Evolutionary conservation across 2,329 filamentous ascomycete species (phyloP).

Genomic region (Penicillium digitatum): DNA sequence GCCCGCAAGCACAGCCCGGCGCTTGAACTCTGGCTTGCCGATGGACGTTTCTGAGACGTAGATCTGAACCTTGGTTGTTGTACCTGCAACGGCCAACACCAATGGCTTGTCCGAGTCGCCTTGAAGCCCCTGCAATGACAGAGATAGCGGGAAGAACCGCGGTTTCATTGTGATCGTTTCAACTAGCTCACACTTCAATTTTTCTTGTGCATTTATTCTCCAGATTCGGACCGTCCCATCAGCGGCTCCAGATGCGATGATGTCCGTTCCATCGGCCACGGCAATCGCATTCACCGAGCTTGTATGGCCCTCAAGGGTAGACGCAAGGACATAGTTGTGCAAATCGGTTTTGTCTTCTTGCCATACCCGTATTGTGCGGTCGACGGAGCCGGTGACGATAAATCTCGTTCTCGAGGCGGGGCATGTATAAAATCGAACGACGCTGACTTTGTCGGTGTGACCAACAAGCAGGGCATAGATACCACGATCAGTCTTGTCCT

Average conservation of each 20-base stretch:
- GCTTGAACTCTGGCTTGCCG: slow-evolving; percentile 54
- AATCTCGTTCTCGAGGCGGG: slow-evolving; percentile 50
- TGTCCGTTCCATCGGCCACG: slow-evolving; percentile 41
- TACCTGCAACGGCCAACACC: slow-evolving; percentile 80
- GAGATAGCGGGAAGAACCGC: slow-evolving; percentile 74
- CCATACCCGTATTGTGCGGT: slow-evolving; percentile 70
- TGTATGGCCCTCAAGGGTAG: slow-evolving; percentile 62
- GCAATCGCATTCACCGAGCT: slow-evolving; percentile 67
- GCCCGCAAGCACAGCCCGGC: slow-evolving; percentile 73
- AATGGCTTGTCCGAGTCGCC: slow-evolving; percentile 47
- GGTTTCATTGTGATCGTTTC: slow-evolving; percentile 71
- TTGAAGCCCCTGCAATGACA: slow-evolving; percentile 64
- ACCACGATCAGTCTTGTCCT: slow-evolving; percentile 52
- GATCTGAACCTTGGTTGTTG: slow-evolving; percentile 75
- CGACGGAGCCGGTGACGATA: slow-evolving; percentile 75
- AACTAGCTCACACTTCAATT: slow-evolving; percentile 48
- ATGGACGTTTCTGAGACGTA: slow-evolving; percentile 56
- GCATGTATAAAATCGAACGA: slow-evolving; percentile 69
- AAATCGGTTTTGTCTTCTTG: slow-evolving; percentile 25
- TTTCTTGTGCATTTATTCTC: slow-evolving; percentile 51
- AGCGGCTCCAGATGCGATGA: slow-evolving; percentile 59
- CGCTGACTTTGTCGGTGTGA: slow-evolving; percentile 77
- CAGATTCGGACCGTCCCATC: slow-evolving; percentile 64
- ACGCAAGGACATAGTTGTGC: slow-evolving; percentile 40
- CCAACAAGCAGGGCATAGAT: slow-evolving; percentile 66